A percentile compares a stretch with the other conserved stretches of the same genome.
Conservation (phyloP, 1,284 basidiomycete genomes). For the Ustilago loliicola region DNA sequence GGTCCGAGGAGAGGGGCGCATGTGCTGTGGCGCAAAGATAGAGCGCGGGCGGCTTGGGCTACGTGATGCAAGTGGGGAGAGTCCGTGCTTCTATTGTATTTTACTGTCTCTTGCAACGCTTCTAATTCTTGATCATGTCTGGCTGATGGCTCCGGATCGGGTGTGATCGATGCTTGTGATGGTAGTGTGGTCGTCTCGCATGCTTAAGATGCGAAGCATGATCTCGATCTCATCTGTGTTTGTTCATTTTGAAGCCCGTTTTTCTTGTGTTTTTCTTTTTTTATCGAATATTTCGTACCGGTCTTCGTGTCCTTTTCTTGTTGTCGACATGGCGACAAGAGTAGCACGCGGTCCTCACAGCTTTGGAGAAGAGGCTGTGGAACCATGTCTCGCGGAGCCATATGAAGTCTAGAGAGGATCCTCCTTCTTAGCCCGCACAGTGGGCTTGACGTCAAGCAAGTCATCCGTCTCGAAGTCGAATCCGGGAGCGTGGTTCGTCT, state of each 20-base stretch:
- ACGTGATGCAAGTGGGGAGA: conserved; percentile 6
- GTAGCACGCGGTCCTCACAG: background rate
- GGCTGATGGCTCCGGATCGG: no score
- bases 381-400: background rate
- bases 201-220: no score
- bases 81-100: conserved; percentile 1
- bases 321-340: background rate
- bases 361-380: background rate
- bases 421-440: conserved; percentile 14
- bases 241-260: no score
- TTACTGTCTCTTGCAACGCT: background rate
- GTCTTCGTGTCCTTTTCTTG: background rate
- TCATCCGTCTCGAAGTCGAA: background rate
- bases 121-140: background rate
- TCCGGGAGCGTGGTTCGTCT: background rate
- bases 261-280: no score
- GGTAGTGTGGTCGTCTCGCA: background rate
- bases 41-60: conserved; percentile 39
- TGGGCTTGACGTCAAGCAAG: conserved; percentile 5
- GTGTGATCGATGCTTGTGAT: background rate
- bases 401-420: conserved; percentile 3
- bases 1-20: conserved; percentile 49
- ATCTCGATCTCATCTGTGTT: no score
- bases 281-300: background rate
- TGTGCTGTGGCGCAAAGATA: conserved; percentile 48